These are phyloP conservation scores for Xylaria grammica DNA, from an alignment of 495 filamentous ascomycete genomes.

Conservation along the genomic window DNA sequence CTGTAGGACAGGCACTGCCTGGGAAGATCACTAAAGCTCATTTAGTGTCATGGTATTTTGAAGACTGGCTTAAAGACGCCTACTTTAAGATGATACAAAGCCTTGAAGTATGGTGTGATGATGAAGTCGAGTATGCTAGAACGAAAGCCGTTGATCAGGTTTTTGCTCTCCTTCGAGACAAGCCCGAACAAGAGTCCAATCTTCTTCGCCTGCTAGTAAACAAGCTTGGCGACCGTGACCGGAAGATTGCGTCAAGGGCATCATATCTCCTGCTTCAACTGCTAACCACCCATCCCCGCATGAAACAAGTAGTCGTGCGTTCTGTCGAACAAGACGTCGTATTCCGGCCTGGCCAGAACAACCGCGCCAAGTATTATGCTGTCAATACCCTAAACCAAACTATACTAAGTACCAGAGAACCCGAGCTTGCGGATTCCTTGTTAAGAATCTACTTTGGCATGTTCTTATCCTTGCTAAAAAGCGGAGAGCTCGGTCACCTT, in stretches of 20 bases:
- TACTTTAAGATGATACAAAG: constrained; percentile 92
- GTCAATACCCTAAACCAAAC: constrained; percentile 97
- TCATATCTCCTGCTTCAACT: constrained; percentile 93
- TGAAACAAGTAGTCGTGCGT: constrained; percentile 87
- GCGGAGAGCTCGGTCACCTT: constrained; percentile 44
- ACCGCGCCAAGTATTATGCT: constrained; percentile 92
- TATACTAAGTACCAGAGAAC: constrained; percentile 81
- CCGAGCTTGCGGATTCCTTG: constrained; percentile 78
- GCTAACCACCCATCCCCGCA: constrained; percentile 82
- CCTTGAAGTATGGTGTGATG: constrained; percentile 87
- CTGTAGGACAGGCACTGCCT: constrained; percentile 67
- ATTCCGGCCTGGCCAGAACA: constrained; percentile 82
- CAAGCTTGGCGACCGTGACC: constrained; percentile 91
- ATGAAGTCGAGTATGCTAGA: constrained; percentile 91
- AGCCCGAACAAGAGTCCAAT: constrained; percentile 97
- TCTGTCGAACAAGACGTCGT: constrained; percentile 85
- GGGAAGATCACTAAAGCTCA: constrained; percentile 72
- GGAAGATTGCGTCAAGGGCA: constrained; percentile 90
- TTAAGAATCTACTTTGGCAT: constrained; percentile 88
- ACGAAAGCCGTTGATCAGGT: constrained; percentile 85
- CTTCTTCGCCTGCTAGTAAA: constrained; percentile 89
- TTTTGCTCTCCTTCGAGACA: constrained; percentile 87
- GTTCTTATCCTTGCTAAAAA: constrained; percentile 77
- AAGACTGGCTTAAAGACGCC: constrained; percentile 89
- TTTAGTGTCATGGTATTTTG: constrained; percentile 87